These are phyloP conservation scores for Casuarina equisetifolia DNA, from an alignment of 306 rosid species.

Conservation along the genomic window DNA sequence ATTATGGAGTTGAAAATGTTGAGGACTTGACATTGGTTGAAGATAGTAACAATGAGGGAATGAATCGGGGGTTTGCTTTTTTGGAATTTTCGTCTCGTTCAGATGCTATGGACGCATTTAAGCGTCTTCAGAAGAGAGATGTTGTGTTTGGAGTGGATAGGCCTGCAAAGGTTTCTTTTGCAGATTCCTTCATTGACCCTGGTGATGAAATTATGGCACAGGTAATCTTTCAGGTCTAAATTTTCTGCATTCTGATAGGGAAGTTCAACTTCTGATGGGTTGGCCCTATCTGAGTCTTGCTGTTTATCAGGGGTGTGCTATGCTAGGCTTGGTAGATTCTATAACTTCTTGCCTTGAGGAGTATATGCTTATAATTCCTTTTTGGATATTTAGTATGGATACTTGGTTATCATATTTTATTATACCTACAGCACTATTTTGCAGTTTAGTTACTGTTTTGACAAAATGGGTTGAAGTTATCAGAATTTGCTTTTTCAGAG, in stretches of 20 bases:
- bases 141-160: constrained; percentile 94
- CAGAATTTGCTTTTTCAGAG: background rate
- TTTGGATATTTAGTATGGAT: background rate
- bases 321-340: constrained; percentile 11
- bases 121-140: constrained; percentile 91
- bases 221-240: constrained; percentile 55
- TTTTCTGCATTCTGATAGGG: constrained; percentile 21
- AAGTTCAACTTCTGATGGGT: constrained; percentile 16
- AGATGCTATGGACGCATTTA: constrained; percentile 99
- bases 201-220: constrained; percentile 98
- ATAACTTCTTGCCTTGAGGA: background rate
- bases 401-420: background rate
- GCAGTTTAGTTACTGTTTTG: background rate
- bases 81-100: constrained; percentile 89
- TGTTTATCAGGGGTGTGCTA: background rate
- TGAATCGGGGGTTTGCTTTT: constrained; percentile 95
- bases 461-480: background rate
- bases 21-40: constrained; percentile 92
- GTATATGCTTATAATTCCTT: background rate
- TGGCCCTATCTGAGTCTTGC: constrained; percentile 15
- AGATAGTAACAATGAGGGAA: constrained; percentile 86
- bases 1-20: constrained; percentile 87
- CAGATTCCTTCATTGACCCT: constrained; percentile 95
- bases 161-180: constrained; percentile 98
- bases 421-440: background rate